Conservation (phyloP, 257 asterid species). For the Nicotiana attenuata region DNA sequence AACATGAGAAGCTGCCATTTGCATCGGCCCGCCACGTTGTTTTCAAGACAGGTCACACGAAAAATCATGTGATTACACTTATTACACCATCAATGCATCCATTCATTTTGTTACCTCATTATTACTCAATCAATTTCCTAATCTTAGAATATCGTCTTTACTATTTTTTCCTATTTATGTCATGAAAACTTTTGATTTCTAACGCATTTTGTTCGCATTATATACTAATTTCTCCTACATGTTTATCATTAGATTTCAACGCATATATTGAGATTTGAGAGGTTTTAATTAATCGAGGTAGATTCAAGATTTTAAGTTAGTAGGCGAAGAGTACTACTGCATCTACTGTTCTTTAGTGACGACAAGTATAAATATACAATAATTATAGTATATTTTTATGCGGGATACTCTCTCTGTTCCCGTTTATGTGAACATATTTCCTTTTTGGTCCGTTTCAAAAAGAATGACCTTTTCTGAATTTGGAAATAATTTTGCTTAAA, state of each 20-base stretch:
- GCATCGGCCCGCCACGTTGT: constrained; percentile 21
- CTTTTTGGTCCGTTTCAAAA: no score
- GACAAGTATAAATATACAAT: no score
- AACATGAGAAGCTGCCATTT: constrained; percentile 3
- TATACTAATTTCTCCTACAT: no score
- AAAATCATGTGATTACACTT: constrained; percentile 37
- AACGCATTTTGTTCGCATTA: not conserved
- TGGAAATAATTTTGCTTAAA: no score
- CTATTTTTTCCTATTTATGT: not conserved
- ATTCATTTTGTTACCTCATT: not conserved
- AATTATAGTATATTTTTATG: no score
- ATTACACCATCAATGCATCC: constrained; percentile 34
- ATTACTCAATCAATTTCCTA: not conserved
- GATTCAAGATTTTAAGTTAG: not conserved
- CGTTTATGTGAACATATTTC: no score
- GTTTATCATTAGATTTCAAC: no score
- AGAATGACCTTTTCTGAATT: no score
- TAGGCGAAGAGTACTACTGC: no score
- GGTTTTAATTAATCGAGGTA: not conserved
- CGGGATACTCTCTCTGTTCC: no score
- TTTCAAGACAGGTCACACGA: constrained; percentile 30
- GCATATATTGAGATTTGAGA: not conserved
- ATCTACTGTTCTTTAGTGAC: not conserved
- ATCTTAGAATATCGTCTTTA: not conserved
- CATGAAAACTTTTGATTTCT: not conserved